Percentiles rank a stretch among this genome's conserved stretches.
phyloP scores from a whole-genome alignment of 1,139 yeast genomes.

The Geotrichum europaeum region DNA sequence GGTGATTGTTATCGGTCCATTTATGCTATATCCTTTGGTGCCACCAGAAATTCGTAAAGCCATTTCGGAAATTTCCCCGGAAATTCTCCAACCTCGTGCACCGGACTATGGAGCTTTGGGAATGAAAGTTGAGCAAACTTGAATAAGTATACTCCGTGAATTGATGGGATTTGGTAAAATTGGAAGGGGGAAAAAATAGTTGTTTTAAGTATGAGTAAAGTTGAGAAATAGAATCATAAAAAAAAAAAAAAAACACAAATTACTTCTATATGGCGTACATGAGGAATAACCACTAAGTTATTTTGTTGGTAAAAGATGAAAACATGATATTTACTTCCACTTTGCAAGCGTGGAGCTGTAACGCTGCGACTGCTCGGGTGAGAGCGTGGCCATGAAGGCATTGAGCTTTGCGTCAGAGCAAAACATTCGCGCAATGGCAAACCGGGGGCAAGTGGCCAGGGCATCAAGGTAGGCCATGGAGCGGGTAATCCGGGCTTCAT shows the following conservation, averaged over 20 bases:
- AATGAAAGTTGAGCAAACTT: conserved; percentile 9
- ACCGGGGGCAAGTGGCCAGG: conserved; percentile 18
- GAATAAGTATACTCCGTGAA: neutral
- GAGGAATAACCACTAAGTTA: neutral
- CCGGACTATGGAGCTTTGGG: conserved; percentile 16
- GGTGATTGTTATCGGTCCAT: conserved; percentile 23
- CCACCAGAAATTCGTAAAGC: conserved; percentile 10
- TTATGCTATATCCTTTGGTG: conserved; percentile 19
- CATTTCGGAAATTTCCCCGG: conserved; percentile 18
- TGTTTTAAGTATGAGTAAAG: neutral
- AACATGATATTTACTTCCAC: conserved; percentile 4
- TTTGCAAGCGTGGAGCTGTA: neutral
- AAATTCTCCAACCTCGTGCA: conserved; percentile 22
- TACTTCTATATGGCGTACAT: neutral
- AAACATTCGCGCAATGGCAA: conserved; percentile 20
- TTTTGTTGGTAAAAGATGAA: neutral
- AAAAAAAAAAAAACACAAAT: neutral
- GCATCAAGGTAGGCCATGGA: conserved; percentile 15
- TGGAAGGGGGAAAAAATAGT: neutral
- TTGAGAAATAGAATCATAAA: neutral
- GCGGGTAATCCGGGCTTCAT: conserved; percentile 7
- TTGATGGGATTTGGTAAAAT: neutral
- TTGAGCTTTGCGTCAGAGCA: conserved; percentile 6
- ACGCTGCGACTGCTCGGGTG: neutral
- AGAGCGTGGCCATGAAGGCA: neutral